A percentile compares a stretch with the other conserved stretches of the same genome.
Conservation (phyloP, 2,329 filamentous ascomycete species). For the Botrytis fragariae region DNA sequence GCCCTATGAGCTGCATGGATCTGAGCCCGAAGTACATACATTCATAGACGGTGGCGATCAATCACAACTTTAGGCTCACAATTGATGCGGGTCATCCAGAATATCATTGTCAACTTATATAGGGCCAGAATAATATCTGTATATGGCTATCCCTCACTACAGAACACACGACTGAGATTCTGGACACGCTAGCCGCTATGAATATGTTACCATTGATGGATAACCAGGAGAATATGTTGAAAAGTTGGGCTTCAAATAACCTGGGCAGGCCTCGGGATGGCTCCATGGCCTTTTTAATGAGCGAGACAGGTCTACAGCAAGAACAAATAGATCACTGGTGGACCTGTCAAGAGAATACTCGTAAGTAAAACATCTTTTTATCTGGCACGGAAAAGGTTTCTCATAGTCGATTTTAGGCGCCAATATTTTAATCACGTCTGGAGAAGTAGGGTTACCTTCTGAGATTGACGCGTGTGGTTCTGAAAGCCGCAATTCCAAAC, state of each 20-base stretch:
- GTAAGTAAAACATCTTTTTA: background rate
- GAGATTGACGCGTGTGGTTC: background rate
- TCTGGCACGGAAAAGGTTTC: background rate
- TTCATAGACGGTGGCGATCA: background rate
- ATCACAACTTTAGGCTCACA: background rate
- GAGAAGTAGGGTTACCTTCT: background rate
- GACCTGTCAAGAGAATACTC: constrained; percentile 7
- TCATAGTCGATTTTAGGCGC: background rate
- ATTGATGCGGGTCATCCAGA: background rate
- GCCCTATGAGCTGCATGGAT: constrained; percentile 17
- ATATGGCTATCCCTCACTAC: background rate
- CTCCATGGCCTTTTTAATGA: constrained; percentile 21
- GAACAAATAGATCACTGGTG: constrained; percentile 29
- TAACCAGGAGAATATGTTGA: constrained; percentile 25
- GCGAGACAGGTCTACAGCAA: constrained; percentile 24
- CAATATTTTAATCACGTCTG: background rate
- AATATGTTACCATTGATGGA: constrained; percentile 24
- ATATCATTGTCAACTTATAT: background rate
- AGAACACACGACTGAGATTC: background rate
- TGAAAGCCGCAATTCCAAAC: background rate
- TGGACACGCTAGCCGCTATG: background rate
- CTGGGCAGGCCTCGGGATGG: constrained; percentile 21
- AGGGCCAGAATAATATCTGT: background rate
- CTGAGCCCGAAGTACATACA: background rate
- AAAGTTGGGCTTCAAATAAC: constrained; percentile 22